Evolutionary conservation across 2,329 filamentous ascomycete species (phyloP), one percentile per base, ranked within the genome.

Genomic region (Cytospora chrysosperma): DNA sequence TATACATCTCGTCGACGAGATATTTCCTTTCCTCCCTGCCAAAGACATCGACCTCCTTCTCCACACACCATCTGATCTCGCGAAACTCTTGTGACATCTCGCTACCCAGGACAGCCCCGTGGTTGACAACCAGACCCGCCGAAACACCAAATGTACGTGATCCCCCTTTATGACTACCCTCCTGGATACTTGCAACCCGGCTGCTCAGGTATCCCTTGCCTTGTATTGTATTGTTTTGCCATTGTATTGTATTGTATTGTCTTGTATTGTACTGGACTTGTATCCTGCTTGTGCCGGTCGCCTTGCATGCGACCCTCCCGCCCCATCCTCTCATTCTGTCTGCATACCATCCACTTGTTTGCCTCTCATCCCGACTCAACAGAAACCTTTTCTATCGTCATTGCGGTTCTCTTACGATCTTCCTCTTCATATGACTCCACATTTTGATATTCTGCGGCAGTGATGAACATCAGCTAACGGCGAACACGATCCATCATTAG

Each of bases 61-160:
- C 66, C 59, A 57, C 59, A 62, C 60, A 56, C 63, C 61, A 21
- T 52, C 57, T 51, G 52, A 43, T 55, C 56, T 57, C 66, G 62
- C 67, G 55, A 50, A 49, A 53, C 27, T 61, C 61, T 47, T 61
- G 61, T 52, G 49, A 63, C 64, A 59, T 47, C 52, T 55, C 54
- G 67, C 64, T 67, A 56, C 61, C 63, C 62, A 63, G 64, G 53
- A 66, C 65, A 66, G 68, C 67, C 68, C 72, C 70, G 69, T 71
- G 69, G 63, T 68, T 68, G 66, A 66, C n/a, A n/a, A n/a, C 70
- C 70, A 68, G 71, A 69, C 64, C 72, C 70, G 60, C 73, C 76
- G 76, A 79, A 79, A 80, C 77, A 67, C 72, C 71, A 74, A 73
- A 68, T 71, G 77, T 78, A 78, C 71, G 77, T 78, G 75, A 75